Evolutionary conservation across 768 basidiomycete genomes (phyloP), one percentile per base, ranked within the genome.

Genomic region (Serpula lacrymans): DNA sequence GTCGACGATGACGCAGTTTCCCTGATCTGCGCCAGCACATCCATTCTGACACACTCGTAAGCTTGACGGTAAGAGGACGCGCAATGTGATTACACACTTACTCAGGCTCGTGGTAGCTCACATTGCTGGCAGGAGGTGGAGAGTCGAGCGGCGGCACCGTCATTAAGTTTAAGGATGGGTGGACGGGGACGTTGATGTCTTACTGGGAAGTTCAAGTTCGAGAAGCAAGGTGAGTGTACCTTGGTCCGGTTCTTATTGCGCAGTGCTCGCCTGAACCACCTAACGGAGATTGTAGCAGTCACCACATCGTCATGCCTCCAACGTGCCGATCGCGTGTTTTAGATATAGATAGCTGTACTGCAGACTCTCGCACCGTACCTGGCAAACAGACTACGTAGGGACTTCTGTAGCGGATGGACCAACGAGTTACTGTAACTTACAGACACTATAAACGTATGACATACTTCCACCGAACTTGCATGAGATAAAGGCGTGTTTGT

Each of bases 1-100:
- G 68, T 69, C 3, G 75, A 71, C 2, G 72, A 63, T 18, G 62
- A 58, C 18, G 68, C 64, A 14, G 68, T 73, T 54, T 74, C 70
- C 26, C 67, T 67, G 52, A 72, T 57, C 43, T 64, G 67, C 28
- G 57, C 36, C 32, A 69, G 53, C 45, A 72, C 52, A 48, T 70
- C 65, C 57, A 47, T 29, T n/a, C 43, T 44, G 34, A 48, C 42
- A 29, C 29, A 43, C n/a, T 21, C 1, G 22, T 43, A 43, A 9
- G 27, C 34, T 28, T n/a, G 34, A 42, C 24, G 36, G 43, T 39
- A 58, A 47, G 22, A 21, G 38, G 9, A 21, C 10, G 32, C 17
- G 18, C 21, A 42, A 33, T n/a, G n/a, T n/a, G n/a, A n/a, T n/a
- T n/a, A n/a, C n/a, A 33, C n/a, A n/a, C 31, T 7, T 33, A 8